Evolutionary conservation across 768 basidiomycete species (phyloP), one percentile per base, ranked within the genome.

Genomic region (Suillus occidentalis): DNA sequence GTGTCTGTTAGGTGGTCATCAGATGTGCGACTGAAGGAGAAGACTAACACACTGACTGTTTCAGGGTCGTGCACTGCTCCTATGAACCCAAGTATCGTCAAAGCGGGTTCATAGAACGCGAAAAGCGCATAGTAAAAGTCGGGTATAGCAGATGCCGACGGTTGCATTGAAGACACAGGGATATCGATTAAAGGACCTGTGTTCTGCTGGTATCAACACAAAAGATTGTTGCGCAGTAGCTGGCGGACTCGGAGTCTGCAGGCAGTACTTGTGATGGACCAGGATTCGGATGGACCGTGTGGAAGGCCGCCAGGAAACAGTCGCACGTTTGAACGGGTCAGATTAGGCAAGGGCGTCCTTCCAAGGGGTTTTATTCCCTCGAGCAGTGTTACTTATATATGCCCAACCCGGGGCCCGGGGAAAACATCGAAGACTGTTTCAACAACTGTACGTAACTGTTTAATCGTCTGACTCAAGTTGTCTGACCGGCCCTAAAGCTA

Each of bases 101-200:
- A 76, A 34, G 86, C 80, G 0, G 91, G 91, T 75, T 93, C 91
- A 71, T 89, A 92, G 62, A 86, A 80, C 34, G 86, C 89, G 70
- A 93, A 93, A 67, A 89, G 80, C 52, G 85, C 82, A 76, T 87
- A 92, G 77, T 93, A 93, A 65, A 86, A 82, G 70, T 85, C 83
- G 22, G 91, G 90, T 69, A 93, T 81, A 47, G 91, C 87, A 66
- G 90, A 89, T 45, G 77, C 73, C 18, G 81, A 77, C 37, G 73
- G 66, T 42, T 74, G 75, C 83, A 85, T 84, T 67, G 62, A 65
- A 36, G 4, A n/a, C 20, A 55, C 53, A 55, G 34, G 18, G n/a
- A 34, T 59, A 9, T 28, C 18, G 25, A 59, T 20, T 40, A 25
- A 25, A 39, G 57, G 39, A 42, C 7, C 18, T 31, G 31, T 31